A percentile compares a stretch with the other conserved stretches of the same genome.
Conservation (phyloP, 2,329 filamentous ascomycete genomes). For the Rhynchosporium graminicola region DNA sequence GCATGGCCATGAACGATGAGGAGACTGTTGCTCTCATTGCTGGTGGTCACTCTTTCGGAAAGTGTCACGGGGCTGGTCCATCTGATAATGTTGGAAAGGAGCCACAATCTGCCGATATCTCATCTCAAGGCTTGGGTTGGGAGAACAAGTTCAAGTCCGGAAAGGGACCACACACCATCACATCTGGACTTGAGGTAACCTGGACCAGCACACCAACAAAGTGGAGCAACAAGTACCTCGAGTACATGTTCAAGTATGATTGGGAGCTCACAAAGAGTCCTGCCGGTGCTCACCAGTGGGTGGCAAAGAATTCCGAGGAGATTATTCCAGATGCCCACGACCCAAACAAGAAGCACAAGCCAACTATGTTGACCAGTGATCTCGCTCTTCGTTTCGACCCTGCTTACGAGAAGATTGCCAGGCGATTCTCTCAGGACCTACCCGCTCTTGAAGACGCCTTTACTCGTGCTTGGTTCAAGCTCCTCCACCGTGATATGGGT, state of each 20-base stretch:
- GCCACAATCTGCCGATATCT: slow-evolving; percentile 64
- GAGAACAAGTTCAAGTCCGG: slow-evolving; percentile 62
- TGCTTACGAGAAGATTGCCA: slow-evolving; percentile 73
- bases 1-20: slow-evolving; percentile 83
- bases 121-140: slow-evolving; percentile 74
- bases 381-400: slow-evolving; percentile 71
- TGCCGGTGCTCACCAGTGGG: slow-evolving; percentile 76
- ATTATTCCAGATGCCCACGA: slow-evolving; percentile 74
- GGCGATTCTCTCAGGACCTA: slow-evolving; percentile 67
- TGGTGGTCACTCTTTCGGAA: slow-evolving; percentile 77
- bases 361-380: slow-evolving; percentile 78
- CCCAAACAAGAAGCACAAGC: slow-evolving; percentile 68
- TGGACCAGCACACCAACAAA: slow-evolving; percentile 76
- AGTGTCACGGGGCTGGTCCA: slow-evolving; percentile 74
- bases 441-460: slow-evolving; percentile 70
- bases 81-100: slow-evolving; percentile 65
- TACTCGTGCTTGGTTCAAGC: slow-evolving; percentile 78
- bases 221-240: slow-evolving; percentile 74
- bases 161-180: slow-evolving; percentile 73
- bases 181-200: slow-evolving; percentile 74
- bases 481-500: slow-evolving; percentile 78
- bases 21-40: slow-evolving; percentile 80
- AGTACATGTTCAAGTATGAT: slow-evolving; percentile 76
- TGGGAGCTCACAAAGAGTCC: slow-evolving; percentile 77
- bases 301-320: slow-evolving; percentile 65